phyloP scores from a whole-genome alignment of 2,329 filamentous ascomycete genomes.

The Pseudocercospora cruenta region DNA sequence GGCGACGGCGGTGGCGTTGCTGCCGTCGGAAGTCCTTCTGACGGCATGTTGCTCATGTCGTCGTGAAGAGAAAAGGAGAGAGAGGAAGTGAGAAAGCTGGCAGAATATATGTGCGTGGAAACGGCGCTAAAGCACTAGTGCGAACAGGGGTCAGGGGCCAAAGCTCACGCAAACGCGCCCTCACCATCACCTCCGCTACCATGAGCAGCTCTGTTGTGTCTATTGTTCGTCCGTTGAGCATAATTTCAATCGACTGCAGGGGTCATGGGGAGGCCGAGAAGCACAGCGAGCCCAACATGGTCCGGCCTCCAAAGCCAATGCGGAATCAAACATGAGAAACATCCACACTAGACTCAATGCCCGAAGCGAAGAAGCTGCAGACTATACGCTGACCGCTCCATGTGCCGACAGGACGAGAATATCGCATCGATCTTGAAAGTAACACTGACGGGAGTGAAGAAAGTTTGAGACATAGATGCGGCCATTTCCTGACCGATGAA shows the following conservation, averaged over 20 bases:
- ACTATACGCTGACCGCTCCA: too few species aligned
- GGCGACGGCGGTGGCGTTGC: neutral
- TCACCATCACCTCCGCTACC: neutral
- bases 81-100: neutral
- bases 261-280: neutral
- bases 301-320: neutral
- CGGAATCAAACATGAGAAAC: neutral
- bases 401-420: too few species aligned
- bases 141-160: neutral
- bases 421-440: too few species aligned
- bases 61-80: neutral
- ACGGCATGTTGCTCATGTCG: neutral
- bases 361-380: too few species aligned
- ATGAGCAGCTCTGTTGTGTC: neutral
- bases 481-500: too few species aligned
- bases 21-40: neutral
- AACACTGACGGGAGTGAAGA: too few species aligned
- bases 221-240: neutral
- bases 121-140: neutral
- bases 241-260: neutral
- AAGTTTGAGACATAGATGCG: too few species aligned
- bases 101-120: neutral
- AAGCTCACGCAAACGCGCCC: neutral
- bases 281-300: neutral
- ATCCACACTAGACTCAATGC: neutral